Evolutionary conservation across 192 early-diverging fungal species (phyloP), one percentile per base, ranked within the genome.

Genomic region (Coemansia javaensis): DNA sequence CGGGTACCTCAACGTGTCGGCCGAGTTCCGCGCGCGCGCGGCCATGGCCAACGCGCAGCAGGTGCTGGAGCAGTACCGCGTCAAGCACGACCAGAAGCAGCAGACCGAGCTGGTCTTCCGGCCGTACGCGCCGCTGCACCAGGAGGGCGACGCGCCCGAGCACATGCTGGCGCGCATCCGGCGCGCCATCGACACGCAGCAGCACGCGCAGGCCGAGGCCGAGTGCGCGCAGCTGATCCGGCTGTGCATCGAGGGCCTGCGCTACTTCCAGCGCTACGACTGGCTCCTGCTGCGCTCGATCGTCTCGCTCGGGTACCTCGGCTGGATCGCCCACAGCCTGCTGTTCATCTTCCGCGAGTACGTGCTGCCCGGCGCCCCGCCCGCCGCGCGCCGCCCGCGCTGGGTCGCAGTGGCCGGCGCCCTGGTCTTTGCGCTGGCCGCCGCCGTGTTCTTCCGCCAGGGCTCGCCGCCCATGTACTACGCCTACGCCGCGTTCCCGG

Each of bases 181-280:
- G 38, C 50, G 36, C 11, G 43, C 81, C 5, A 89, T 94, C 34
- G 80, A 77, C 24, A 30, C 57, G 22, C 72, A 72, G 18, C 61
- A 79, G 12, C 88, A 89, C 55, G 59, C 65, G 12, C 70, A 81
- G 13, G 92, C 94, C 6, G 87, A 88, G 49, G 37, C 36, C 34
- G 66, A 81, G 47, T 91, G 91, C 38, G 37, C 47, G 18, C 30
- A 70, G 21, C 63, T 94, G 17, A 80, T 87, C 18, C 48, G 66
- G 5, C 67, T 86, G 31, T 87, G 83, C 23, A 43, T 94, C 7
- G 78, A 86, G 40, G 94, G 94, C n/a, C 65, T 94, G 47, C 82
- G 91, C 32, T 97, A 97, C 73, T 88, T 90, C 39, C 91, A 97
- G 69, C 94, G 89, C 62, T 97, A 97, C 49, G 94, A 97, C 69